Evolutionary conservation across 2,329 filamentous ascomycete genomes (phyloP), one percentile per base, ranked within the genome.

Genomic region (Pestalotiopsis sp.): DNA sequence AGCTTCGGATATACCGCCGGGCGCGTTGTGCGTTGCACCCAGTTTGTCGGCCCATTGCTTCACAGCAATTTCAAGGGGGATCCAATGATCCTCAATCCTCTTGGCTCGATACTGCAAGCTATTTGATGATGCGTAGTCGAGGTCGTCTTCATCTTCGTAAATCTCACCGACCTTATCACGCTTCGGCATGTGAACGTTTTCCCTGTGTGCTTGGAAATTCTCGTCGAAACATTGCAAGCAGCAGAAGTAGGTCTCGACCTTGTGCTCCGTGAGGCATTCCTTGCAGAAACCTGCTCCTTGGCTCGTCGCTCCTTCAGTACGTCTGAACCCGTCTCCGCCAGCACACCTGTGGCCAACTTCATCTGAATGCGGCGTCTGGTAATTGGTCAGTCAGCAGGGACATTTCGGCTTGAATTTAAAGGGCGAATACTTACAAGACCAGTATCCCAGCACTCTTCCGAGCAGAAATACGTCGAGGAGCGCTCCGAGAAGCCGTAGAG

Each of bases 21-120:
- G 25, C 17, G 41, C n/a, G 6, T 66, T 49, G 57, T 57, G n/a
- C 12, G 25, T 41, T 23, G 41, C 58, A 17, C 66, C 59, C 49
- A 60, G 27, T 14, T 68, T 84, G 71, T 89, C 82, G 12, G 87
- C 87, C 81, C 88, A 90, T 67, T 87, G 80, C 73, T 85, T 83
- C 82, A 77, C 63, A n/a, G 73, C 76, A 65, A 77, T 71, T 13
- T 71, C 71, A 17, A 78, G 68, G 2, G 71, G 73, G 25, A 77
- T 69, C 6, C 75, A 62, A 36, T 76, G 76, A 23, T 77, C 72
- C 65, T 77, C 75, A 57, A 75, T 75, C 57, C 72, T 75, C 66
- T 68, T 72, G 1, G 73, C 75, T n/a, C 71, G 70, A 56, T 78
- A 77, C 31, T 62, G 73, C 57, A 67, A 72, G 57, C 69, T 71